Conservation (phyloP, 495 filamentous ascomycete species). For the Penicillium macrosclerotiorum region DNA sequence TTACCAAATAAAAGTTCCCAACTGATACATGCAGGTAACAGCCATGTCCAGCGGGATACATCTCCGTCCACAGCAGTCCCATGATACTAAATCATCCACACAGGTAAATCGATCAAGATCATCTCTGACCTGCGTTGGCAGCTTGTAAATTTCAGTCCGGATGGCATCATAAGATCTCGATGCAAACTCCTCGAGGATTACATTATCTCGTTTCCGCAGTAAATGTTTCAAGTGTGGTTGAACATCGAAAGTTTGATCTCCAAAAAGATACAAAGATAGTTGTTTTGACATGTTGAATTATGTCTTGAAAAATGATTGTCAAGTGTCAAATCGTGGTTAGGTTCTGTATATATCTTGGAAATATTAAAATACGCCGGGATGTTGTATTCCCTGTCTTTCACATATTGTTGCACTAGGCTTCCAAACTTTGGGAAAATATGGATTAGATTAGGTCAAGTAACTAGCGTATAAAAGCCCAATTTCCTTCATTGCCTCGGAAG, state of each 20-base stretch:
- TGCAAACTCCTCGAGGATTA: constrained; percentile 60
- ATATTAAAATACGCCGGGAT: no score
- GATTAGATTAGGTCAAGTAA: no score
- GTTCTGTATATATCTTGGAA: no score
- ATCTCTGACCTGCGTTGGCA: constrained; percentile 53
- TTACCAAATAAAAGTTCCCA: not conserved
- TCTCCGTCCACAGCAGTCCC: not conserved
- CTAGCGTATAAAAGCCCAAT: no score
- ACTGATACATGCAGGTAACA: not conserved
- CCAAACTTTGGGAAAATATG: no score
- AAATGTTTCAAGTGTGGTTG: constrained; percentile 57
- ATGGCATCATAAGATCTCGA: constrained; percentile 55
- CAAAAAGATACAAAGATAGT: constrained; percentile 49
- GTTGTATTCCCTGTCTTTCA: no score
- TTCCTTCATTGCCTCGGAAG: no score
- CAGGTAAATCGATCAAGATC: constrained; percentile 55
- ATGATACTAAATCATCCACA: not conserved
- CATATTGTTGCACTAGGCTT: no score
- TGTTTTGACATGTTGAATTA: not conserved
- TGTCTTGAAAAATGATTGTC: no score
- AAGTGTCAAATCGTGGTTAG: no score
- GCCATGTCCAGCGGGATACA: not conserved
- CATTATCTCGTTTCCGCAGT: constrained; percentile 9
- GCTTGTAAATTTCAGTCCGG: constrained; percentile 55
- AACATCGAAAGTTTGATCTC: constrained; percentile 70